Evolutionary conservation across 2,329 filamentous ascomycete species (phyloP).

Genomic region (Parastagonospora avenae): DNA sequence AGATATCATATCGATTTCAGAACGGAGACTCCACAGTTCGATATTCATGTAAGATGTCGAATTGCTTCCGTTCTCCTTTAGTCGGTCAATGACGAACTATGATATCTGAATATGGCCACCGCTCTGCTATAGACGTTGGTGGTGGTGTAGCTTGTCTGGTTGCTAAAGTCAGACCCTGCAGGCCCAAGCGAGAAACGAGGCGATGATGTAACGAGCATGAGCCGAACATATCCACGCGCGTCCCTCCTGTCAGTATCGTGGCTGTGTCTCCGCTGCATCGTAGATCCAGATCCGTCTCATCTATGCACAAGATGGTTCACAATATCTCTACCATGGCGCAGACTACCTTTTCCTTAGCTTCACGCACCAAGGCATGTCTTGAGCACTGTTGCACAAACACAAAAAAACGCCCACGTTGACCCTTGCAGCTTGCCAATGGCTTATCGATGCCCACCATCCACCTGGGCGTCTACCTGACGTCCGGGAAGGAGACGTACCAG

Average conservation of each 20-base stretch:
- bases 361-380: slow-evolving; percentile 47
- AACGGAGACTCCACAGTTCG: no score
- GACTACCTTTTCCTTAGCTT: slow-evolving; percentile 49
- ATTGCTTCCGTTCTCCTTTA: no score
- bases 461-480: slow-evolving; percentile 75
- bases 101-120: background rate
- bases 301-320: slow-evolving; percentile 13
- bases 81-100: background rate
- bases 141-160: background rate
- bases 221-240: slow-evolving; percentile 34
- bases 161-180: slow-evolving; percentile 3
- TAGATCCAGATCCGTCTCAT: slow-evolving; percentile 16
- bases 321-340: slow-evolving; percentile 36
- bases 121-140: background rate
- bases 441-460: slow-evolving; percentile 72
- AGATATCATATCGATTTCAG: no score
- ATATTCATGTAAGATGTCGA: no score
- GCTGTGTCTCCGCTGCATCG: slow-evolving; percentile 31
- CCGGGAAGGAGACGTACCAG: slow-evolving; percentile 62
- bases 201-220: slow-evolving; percentile 31
- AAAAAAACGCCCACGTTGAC: slow-evolving; percentile 22
- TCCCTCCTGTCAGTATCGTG: slow-evolving; percentile 22
- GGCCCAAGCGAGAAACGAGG: slow-evolving; percentile 11
- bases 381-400: slow-evolving; percentile 6
- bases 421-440: slow-evolving; percentile 60